Conservation (phyloP, 345 rosid species). For the Cardiospermum halicacabum region DNA sequence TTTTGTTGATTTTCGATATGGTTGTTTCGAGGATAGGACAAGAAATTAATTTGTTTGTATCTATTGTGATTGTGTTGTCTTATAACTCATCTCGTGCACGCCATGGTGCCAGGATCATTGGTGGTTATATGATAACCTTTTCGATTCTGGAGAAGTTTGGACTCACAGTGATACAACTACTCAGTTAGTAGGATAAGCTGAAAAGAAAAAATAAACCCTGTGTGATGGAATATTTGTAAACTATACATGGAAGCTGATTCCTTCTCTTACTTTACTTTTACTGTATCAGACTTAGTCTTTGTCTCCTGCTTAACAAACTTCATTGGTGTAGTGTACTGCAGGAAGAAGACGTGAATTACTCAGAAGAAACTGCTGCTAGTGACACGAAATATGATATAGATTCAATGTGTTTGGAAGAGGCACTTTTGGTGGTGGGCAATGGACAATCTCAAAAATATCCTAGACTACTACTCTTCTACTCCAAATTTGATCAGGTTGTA, state of each 20-base stretch:
- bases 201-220: slow-evolving; percentile 54
- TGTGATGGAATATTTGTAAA: slow-evolving; percentile 84
- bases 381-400: slow-evolving; percentile 78
- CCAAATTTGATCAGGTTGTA: slow-evolving; percentile 77
- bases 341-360: slow-evolving; percentile 53
- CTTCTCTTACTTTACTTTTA: slow-evolving; percentile 12
- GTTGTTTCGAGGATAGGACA: too few species aligned
- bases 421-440: slow-evolving; percentile 78
- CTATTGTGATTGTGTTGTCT: too few species aligned
- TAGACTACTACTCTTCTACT: slow-evolving; percentile 59
- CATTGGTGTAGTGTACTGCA: slow-evolving; percentile 20
- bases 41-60: too few species aligned
- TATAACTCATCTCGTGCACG: too few species aligned
- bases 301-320: slow-evolving; percentile 3
- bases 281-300: background rate
- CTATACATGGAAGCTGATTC: slow-evolving; percentile 64
- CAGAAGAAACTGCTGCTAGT: slow-evolving; percentile 69
- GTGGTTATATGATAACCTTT: too few species aligned
- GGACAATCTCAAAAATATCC: slow-evolving; percentile 61
- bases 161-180: slow-evolving; percentile 58
- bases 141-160: too few species aligned
- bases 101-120: too few species aligned
- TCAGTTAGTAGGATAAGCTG: slow-evolving; percentile 62
- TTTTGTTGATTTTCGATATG: too few species aligned
- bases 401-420: slow-evolving; percentile 75